These are phyloP conservation scores for Amborella trichopoda DNA, from an alignment of 164 flowering plant species.

Conservation along the genomic window DNA sequence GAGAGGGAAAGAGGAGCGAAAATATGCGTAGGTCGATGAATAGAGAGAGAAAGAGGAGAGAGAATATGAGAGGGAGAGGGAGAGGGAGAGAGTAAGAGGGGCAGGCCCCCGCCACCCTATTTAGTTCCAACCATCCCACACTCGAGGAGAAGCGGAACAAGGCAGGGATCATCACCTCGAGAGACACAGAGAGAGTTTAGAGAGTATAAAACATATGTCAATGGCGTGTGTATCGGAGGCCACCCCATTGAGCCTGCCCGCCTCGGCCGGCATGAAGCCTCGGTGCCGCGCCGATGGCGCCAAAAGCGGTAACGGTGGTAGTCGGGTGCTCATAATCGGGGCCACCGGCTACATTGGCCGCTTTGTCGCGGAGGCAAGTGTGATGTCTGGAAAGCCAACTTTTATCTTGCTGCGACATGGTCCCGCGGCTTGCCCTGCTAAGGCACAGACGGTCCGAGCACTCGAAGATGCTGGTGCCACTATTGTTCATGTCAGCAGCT, in stretches of 20 bases:
- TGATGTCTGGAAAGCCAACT: slow-evolving; percentile 30
- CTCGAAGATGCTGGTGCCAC: slow-evolving; percentile 43
- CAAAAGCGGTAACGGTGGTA: background rate
- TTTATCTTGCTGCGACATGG: slow-evolving; percentile 18
- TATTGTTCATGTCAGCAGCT: slow-evolving; percentile 18
- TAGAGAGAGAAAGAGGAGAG: too few species aligned
- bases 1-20: too few species aligned
- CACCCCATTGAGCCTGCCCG: background rate
- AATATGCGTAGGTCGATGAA: too few species aligned
- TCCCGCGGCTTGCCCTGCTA: slow-evolving; percentile 10
- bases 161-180: too few species aligned
- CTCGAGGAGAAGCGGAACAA: too few species aligned
- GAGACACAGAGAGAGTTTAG: too few species aligned
- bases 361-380: slow-evolving; percentile 43
- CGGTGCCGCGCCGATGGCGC: background rate
- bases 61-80: too few species aligned
- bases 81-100: too few species aligned
- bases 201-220: too few species aligned
- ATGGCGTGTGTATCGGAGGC: too few species aligned
- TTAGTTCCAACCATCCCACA: too few species aligned
- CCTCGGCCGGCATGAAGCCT: background rate
- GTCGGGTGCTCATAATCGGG: slow-evolving; percentile 23
- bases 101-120: too few species aligned
- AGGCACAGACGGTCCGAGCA: slow-evolving; percentile 19
- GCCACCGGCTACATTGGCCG: slow-evolving; percentile 58